Base-by-base conservation (phyloP, 805 yeast genomes). In the Zygosaccharomyces kombuchaensis region DNA sequence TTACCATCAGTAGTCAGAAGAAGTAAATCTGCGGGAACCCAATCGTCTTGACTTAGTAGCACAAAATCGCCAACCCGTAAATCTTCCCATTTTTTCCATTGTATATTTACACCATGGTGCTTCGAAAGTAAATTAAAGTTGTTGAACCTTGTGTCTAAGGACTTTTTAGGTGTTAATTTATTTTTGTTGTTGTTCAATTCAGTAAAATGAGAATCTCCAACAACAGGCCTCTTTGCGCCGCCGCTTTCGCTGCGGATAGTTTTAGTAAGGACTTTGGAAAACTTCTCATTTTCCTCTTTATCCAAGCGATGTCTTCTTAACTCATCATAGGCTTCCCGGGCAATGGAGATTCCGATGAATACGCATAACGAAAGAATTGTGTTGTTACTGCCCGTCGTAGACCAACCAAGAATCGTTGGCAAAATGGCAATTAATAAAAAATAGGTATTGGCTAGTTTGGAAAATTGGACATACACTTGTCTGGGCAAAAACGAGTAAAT, bases 381-480 rank as follows among this genome's bases (percentile, higher is more conserved):
- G 3, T 98, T 93, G 61, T 81, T 88, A 9, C 89, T 84, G 48
- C 98, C 99, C 0, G 99, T 93, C 5, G 99, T 88, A 1, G 96
- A 87, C 97, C 96, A 93, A 2, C 89, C 80, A 0, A 99, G 98
- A 39, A 93, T 83, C 90, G 91, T 82, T 63, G 93, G 99, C 72
- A 93, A 71, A 50, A 93, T 84, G 2, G 98, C 90, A 13, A 93
- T 93, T 2, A 81, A 73, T 76, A 93, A 69, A 67, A 93, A 93
- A 65, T 93, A 91, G 50, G 90, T 73, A 62, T 93, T 93, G 23
- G 99, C 99, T 36, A 93, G 59, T 61, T 88, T 91, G 19, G 96
- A 87, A 59, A 93, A 91, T 65, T 93, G 99, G 2, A 93, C 96
- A 51, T 80, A 74, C 31, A 93, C 64, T 60, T 93, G 97, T 51